Base-by-base conservation (phyloP, 768 basidiomycete genomes). In the Suillus placidus region DNA sequence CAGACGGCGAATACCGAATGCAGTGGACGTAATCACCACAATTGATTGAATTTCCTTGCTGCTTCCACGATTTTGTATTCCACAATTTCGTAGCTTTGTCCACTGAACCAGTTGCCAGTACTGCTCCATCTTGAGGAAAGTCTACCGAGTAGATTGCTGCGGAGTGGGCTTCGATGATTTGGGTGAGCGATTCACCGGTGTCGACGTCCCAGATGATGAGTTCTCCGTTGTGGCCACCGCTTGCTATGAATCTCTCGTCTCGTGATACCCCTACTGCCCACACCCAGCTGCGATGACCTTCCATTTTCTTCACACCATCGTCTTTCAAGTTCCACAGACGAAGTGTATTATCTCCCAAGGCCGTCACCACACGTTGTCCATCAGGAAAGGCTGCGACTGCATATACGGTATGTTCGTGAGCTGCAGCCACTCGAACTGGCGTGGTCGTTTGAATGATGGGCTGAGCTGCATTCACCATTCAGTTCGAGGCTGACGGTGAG, bases 311-410 rank as follows among this genome's bases (percentile, higher is more conserved):
- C 34, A 55, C 55, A 37, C 13, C 35, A n/a, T 35, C 4, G 3
- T 14, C 12, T n/a, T 56, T 37, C n/a, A 56, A 16, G 55, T 56
- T 35, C 55, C 55, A 56, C 34, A 56, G 55, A n/a, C n/a, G 20
- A 56, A 56, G 55, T n/a, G 34, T 56, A n/a, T 56, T 35, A 6
- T 56, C 55, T 13, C 10, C 18, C 34, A 20, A 55, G 20, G 20
- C 55, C n/a, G 55, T 56, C 5, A 56, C 55, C 20, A 56, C 5
- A n/a, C 20, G 34, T 35, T n/a, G 34, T 7, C 34, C 18, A 35
- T 35, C 55, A 10, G 34, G 34, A 10, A 23, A 56, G 10, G n/a
- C 55, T 56, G 55, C 55, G 1, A 56, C 13, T 4, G 55, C 34
- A 6, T 18, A 32, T 13, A 56, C 12, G 23, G 23, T 49, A 23